phyloP scores from a whole-genome alignment of 169 alveolate species.

The Plasmodium sp. region DNA sequence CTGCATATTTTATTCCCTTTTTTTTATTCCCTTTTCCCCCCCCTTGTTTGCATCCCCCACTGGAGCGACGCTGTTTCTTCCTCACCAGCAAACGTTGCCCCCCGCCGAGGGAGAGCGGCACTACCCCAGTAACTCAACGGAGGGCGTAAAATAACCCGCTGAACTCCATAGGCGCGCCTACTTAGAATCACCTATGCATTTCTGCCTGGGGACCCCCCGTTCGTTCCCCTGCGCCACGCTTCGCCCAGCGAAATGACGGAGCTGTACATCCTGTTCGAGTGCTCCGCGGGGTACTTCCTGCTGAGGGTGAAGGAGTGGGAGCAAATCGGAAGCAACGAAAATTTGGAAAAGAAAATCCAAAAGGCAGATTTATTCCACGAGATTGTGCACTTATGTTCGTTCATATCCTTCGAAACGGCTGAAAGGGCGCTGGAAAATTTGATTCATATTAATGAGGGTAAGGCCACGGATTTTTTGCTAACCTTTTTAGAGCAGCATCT shows the following conservation, averaged over 20 bases:
- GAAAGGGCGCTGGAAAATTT: constrained; percentile 95
- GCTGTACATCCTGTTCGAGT: constrained; percentile 89
- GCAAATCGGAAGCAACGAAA: constrained; percentile 89
- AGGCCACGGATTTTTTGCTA: constrained; percentile 87
- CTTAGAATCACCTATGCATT: neutral
- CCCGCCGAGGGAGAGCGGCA: neutral
- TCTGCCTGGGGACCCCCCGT: neutral
- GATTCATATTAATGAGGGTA: constrained; percentile 89
- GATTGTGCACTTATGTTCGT: constrained; percentile 91
- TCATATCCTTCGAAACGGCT: constrained; percentile 93
- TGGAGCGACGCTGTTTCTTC: neutral
- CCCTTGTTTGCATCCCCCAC: neutral
- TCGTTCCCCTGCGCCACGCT: neutral
- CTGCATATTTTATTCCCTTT: no score
- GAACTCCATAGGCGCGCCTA: neutral
- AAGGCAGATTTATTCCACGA: constrained; percentile 90
- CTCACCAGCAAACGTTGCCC: neutral
- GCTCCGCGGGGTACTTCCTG: constrained; percentile 96
- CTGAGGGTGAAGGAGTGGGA: constrained; percentile 93
- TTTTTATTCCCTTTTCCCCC: no score
- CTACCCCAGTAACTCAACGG: neutral
- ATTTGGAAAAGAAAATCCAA: constrained; percentile 88
- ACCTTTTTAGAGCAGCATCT: constrained; percentile 90
- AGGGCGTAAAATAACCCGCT: neutral
- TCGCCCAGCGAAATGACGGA: neutral